Evolutionary conservation across 345 rosid genomes (phyloP), one percentile per base, ranked within the genome.

Genomic region (Pugionium dolabratum): DNA sequence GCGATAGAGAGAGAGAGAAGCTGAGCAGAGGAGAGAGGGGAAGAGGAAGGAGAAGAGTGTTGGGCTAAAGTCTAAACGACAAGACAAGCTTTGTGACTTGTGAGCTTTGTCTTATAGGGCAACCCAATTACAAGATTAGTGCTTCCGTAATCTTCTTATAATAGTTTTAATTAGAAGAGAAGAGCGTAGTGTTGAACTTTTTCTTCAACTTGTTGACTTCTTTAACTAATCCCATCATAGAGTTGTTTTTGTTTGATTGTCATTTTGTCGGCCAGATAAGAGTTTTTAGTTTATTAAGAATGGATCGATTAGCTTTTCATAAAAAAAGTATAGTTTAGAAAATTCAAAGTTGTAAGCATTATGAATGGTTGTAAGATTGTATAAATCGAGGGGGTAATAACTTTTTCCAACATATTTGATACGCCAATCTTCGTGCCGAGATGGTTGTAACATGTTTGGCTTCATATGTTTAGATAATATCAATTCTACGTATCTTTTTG

Each of bases 401-500:
- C 72, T 72, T 61, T 59, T 59, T 66, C 72, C 72, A 73, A 73
- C 51, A 59, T 66, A 59, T 73, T 66, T 66, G 72, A 66, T 73
- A 59, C 76, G 76, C 35, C 26, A 59, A 72, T 73, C 76, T 58
- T 65, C n/a, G 60, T 65, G 76, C 62, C 66, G 58, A 65, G 42
- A 66, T 65, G 28, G 76, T 51, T 66, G 71, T 18, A 18, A 18
- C 18, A 18, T 59, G 10, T 40, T 72, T 73, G 77, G 77, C 77
- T 73, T 66, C 72, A 31, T 66, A 36, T 66, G 77, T 59, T 73
- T 73, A 66, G 72, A 66, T 72, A 54, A 52, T 66, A 18, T 54
- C 67, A 67, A 66, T 66, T 73, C 62, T 73, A 66, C 57, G 72
- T 45, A 73, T 73, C 72, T 66, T 59, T 73, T 66, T 73, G 76